Base-by-base conservation (phyloP, 352 stramenopile species). In the Phytophthora syringae region DNA sequence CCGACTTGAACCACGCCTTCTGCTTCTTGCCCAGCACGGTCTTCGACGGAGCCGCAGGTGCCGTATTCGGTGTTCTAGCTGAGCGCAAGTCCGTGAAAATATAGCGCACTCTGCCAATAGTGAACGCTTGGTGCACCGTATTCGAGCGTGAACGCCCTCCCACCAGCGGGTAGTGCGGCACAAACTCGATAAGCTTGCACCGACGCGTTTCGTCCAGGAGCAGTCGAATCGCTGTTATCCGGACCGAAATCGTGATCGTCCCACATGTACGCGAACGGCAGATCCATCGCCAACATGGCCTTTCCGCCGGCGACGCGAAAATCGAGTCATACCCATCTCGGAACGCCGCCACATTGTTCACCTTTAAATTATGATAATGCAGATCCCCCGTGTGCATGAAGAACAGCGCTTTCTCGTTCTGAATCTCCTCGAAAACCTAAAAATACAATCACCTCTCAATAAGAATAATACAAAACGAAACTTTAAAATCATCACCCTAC, bases 181-280 rank as follows among this genome's bases (percentile, higher is more conserved):
- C 88, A 36, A 88, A 84, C 60, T 96, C 80, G 82, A 70, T 94
- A 96, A 24, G 84, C 84, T 66, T 89, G 76, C 7, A 95, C 60
- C 7, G 90, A 91, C 0, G 86, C 83, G 18, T 90, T 79, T 7
- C 86, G 75, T 27, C 85, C 87, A 1, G 76, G 82, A 27, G 87
- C 85, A 15, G 78, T 93, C 51, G 82, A 81, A 64, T 97, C 84
- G 22, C 86, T 95, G 57, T 97, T 97, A 74, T 97, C 88, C 27
- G 86, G 88, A 25, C 89, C 90, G 58, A 87, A 97, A 64, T 97
- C 90, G 69, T 97, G 90, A 73, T 97, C 90, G 61, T 95, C 86
- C 84, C 86, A 97, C 88, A 96, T 97, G 66, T 97, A 96, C 15
- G 76, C 85, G 52, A 97, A 90, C 3, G 90, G 89, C 7, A 96